phyloP scores from a whole-genome alignment of 2,329 filamentous ascomycete species.

The Zasmidium angulare region DNA sequence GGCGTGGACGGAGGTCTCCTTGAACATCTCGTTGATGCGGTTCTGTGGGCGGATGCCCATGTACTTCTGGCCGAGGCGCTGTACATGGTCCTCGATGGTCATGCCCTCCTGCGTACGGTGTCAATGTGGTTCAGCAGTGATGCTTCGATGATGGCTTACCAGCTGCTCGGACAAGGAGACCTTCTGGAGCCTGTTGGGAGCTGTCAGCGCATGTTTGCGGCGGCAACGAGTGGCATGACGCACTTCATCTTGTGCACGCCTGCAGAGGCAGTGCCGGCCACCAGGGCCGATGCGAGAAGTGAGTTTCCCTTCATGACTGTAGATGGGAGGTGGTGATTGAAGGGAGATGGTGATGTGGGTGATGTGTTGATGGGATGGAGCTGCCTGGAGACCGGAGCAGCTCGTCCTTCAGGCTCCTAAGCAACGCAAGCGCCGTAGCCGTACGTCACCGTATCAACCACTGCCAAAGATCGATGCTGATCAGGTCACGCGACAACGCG shows the following conservation, averaged over 20 bases:
- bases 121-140: constrained; percentile 8
- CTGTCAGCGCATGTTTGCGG: constrained; percentile 14
- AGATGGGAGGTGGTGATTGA: constrained; percentile 5
- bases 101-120: constrained; percentile 60
- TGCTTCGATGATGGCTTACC: constrained; percentile 55
- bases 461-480: no score
- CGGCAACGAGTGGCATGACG: neutral
- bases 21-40: constrained; percentile 77
- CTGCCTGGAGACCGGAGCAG: no score
- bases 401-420: no score
- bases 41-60: constrained; percentile 73
- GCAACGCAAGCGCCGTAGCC: no score
- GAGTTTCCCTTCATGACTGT: constrained; percentile 78
- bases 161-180: constrained; percentile 88
- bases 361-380: neutral
- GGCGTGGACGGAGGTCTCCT: constrained; percentile 65
- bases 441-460: no score
- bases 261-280: constrained; percentile 76
- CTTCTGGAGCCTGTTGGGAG: constrained; percentile 68
- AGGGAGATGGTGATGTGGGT: constrained; percentile 5
- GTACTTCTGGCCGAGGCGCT: constrained; percentile 91
- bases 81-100: constrained; percentile 78
- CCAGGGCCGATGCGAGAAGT: constrained; percentile 69
- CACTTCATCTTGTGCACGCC: constrained; percentile 76
- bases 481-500: no score